These are phyloP conservation scores for Platanthera zijinensis DNA, from an alignment of 106 monocot genomes.

Conservation along the genomic window DNA sequence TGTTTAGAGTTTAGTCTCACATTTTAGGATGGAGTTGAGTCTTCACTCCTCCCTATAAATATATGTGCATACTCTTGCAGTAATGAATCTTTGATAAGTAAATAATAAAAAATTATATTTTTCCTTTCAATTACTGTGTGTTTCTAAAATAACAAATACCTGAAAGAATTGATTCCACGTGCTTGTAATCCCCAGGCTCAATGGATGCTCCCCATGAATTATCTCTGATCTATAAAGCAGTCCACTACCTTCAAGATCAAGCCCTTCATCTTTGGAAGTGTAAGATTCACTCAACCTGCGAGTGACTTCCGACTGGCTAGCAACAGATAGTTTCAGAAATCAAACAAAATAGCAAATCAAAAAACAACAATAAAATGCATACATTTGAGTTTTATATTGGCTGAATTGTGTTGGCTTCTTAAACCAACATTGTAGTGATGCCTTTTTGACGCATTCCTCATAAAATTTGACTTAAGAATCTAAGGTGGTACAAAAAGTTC, in stretches of 20 bases:
- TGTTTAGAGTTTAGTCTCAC: too few species aligned
- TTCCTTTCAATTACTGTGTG: too few species aligned
- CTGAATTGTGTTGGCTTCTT: too few species aligned
- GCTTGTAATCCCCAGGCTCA: slow-evolving; percentile 61
- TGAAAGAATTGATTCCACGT: slow-evolving; percentile 80
- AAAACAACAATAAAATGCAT: neutral
- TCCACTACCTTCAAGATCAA: slow-evolving; percentile 19
- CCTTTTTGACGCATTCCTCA: too few species aligned
- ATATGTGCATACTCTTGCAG: too few species aligned
- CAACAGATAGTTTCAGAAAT: slow-evolving; percentile 35
- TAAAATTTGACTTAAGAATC: too few species aligned
- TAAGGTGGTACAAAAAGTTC: too few species aligned
- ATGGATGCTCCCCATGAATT: slow-evolving; percentile 58
- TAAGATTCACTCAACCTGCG: slow-evolving; percentile 45
- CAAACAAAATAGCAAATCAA: neutral
- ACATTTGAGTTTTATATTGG: neutral
- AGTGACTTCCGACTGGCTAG: slow-evolving; percentile 49
- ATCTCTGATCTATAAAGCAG: slow-evolving; percentile 43
- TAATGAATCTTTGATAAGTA: too few species aligned
- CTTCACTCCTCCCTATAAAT: too few species aligned
- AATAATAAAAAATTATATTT: too few species aligned
- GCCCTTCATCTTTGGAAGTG: slow-evolving; percentile 14
- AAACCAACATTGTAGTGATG: too few species aligned
- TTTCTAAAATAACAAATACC: slow-evolving; percentile 20
- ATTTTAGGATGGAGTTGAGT: too few species aligned